Conservation (phyloP, 768 basidiomycete genomes). For the Lentinula detonsa region DNA sequence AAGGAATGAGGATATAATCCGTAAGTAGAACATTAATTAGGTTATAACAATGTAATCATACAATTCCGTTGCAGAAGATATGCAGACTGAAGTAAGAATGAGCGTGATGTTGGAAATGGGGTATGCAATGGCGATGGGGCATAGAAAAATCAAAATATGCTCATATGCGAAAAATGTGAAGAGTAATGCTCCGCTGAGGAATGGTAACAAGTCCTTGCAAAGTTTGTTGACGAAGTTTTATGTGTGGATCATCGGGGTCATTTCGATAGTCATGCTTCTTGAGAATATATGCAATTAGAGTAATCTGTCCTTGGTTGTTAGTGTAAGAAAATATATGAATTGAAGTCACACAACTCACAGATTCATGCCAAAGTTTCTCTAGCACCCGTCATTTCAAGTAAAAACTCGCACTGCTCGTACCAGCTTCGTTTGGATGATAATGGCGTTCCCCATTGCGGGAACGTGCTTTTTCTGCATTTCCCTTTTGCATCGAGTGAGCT, state of each 20-base stretch:
- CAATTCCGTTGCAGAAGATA: neutral
- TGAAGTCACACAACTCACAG: neutral
- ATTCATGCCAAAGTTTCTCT: neutral
- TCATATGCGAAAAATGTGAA: neutral
- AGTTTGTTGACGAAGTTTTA: neutral
- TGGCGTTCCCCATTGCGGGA: neutral
- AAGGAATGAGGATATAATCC: too few relatives aligned
- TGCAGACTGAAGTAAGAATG: neutral
- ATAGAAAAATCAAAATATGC: neutral
- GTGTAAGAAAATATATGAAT: neutral
- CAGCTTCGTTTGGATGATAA: neutral
- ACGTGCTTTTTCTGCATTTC: neutral
- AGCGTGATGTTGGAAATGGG: neutral
- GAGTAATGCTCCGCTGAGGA: too few relatives aligned
- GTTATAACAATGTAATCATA: neutral
- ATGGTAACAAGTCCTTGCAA: neutral
- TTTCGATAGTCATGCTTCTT: neutral
- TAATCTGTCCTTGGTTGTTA: too few relatives aligned
- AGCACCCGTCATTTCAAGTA: neutral
- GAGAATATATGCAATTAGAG: neutral
- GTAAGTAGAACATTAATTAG: neutral
- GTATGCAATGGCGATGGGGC: neutral
- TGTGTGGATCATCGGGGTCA: neutral
- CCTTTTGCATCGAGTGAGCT: neutral
- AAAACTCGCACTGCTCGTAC: conserved; percentile 3